Evolutionary conservation across 2,329 filamentous ascomycete genomes (phyloP), one percentile per base, ranked within the genome.

Genomic region (Diaporthe helianthi): DNA sequence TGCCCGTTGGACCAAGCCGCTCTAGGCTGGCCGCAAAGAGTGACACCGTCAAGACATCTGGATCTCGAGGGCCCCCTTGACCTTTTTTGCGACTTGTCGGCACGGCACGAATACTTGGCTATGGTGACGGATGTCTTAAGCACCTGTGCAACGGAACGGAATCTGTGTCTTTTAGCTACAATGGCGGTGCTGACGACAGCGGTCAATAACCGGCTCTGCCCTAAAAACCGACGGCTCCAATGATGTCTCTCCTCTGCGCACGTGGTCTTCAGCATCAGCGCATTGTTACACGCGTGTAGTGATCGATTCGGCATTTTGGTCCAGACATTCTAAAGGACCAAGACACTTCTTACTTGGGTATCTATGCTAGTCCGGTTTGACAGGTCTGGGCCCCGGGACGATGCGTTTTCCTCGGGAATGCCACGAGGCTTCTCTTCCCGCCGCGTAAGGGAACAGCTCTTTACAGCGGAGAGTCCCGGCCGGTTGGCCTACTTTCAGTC

Each of bases 1-100:
- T n/a, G n/a, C n/a, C n/a, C 33, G 9, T 60, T 33, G 17, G 15
- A 60, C 22, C 54, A 60, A 60, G 24, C 54, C 54, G 54, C 38
- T 46, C 38, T 38, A 38, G 36, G 36, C 36, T 36, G 33, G 33
- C 13, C 33, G 10, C 31, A 33, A 10, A 33, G 31, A 33, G 31
- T 10, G 31, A 7, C 31, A 10, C 31, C 31, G 31, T 10, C 10
- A 10, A 33, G 31, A 33, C 7, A 33, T n/a, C n/a, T 13, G 8
- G 54, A 4, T 9, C 24, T 22, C 24, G 22, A n/a, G n/a, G n/a
- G n/a, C n/a, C n/a, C n/a, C n/a, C n/a, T n/a, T 29, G 36, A 29
- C 29, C 36, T 29, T 31, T 44, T 6, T n/a, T 22, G 24, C 17
- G 24, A 19, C 7, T 44, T 19, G 38, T 5, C 29, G 17, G 15